Base-by-base conservation (phyloP, 192 early-diverging fungal species). In the Lobosporangium transversale region DNA sequence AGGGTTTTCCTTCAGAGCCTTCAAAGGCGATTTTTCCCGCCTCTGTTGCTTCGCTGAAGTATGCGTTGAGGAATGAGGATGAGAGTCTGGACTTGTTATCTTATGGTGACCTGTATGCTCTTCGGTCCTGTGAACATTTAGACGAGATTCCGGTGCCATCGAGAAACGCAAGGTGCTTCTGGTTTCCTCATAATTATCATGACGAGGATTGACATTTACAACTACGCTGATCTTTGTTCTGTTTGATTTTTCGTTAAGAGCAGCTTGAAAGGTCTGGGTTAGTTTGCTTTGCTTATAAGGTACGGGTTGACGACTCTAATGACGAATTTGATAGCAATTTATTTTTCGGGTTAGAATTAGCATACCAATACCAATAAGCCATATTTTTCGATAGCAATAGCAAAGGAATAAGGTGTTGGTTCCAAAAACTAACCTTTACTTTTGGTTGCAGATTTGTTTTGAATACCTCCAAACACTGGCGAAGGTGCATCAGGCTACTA, bases 271-370 rank as follows among this genome's bases (percentile, higher is more conserved):
- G 23, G 90, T 76, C 21, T 88, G 76, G 0, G 90, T 92, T n/a
- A 92, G 70, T 52, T 89, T 90, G 65, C 86, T 86, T 65, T 89
- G 87, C 21, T 84, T 82, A 55, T 85, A 92, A 4, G 90, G 90
- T 14, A 92, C 90, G 2, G 66, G 49, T 7, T 70, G 66, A 11
- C 43, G 73, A 33, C 21, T 30, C 58, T 60, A 47, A 37, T n/a
- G n/a, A n/a, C n/a, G n/a, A n/a, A n/a, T n/a, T n/a, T n/a, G n/a
- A n/a, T n/a, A n/a, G n/a, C n/a, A n/a, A n/a, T n/a, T n/a, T n/a
- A n/a, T n/a, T n/a, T n/a, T n/a, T n/a, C 6, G 47, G 52, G 20
- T 21, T 33, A 53, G 27, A 27, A 33, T 14, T 52, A n/a, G 20
- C 14, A 27, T 7, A 17, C 6, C 17, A 48, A 48, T 20, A 48